Percentiles rank a stretch among this genome's conserved stretches.
These are phyloP conservation scores for Aspergillus novoparasiticus DNA, from an alignment of 2,329 filamentous ascomycete genomes.

Conservation along the genomic window DNA sequence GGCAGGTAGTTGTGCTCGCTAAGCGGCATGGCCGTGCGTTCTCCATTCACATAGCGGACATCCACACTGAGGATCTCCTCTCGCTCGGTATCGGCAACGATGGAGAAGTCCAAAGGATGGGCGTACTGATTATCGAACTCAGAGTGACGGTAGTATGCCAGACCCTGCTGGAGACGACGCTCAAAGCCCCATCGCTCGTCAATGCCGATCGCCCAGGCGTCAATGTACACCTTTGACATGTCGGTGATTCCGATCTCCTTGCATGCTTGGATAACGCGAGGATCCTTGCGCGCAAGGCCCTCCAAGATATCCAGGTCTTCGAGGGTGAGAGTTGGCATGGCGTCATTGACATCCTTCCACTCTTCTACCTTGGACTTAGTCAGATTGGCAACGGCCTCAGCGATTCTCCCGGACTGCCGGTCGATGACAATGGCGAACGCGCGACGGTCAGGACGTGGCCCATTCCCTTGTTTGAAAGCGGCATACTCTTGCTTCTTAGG, in stretches of 20 bases:
- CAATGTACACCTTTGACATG: constrained; percentile 38
- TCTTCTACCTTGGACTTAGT: background rate
- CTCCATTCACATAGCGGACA: constrained; percentile 5
- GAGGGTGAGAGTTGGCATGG: background rate
- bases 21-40: background rate
- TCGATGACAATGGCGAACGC: constrained; percentile 54
- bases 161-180: constrained; percentile 35
- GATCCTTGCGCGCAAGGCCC: constrained; percentile 35
- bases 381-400: background rate
- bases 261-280: constrained; percentile 36
- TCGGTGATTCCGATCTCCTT: constrained; percentile 39
- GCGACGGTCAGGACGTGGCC: constrained; percentile 34
- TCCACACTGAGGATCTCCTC: constrained; percentile 33
- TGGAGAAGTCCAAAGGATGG: constrained; percentile 31
- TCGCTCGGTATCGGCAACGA: constrained; percentile 31
- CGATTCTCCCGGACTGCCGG: constrained; percentile 14
- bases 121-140: constrained; percentile 36
- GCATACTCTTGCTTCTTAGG: constrained; percentile 39
- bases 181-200: constrained; percentile 41
- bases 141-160: constrained; percentile 36
- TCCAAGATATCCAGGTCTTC: background rate
- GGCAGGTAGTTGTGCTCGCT: constrained; percentile 7
- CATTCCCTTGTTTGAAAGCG: constrained; percentile 36
- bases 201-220: constrained; percentile 41
- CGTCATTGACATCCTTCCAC: background rate